These are phyloP conservation scores for Phytophthora ohioensis DNA, from an alignment of 352 stramenopile genomes.

Conservation along the genomic window DNA sequence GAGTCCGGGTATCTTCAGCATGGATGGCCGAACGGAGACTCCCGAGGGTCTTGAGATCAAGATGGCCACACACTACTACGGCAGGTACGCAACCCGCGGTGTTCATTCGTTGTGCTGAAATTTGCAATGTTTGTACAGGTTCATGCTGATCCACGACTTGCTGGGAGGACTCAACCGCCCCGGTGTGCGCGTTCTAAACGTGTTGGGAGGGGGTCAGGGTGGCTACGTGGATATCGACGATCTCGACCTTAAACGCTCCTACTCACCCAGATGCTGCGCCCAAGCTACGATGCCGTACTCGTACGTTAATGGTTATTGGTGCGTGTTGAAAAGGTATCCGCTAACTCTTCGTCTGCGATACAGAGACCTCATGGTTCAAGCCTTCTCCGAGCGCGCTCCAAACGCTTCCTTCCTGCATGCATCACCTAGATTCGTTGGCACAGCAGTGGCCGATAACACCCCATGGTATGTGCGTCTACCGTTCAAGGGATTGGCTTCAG, in stretches of 20 bases:
- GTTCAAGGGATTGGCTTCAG: conserved; percentile 2
- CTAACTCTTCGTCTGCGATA: not conserved
- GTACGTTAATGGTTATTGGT: conserved; percentile 3
- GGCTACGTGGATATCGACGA: conserved; percentile 17
- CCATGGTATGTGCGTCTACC: conserved; percentile 19
- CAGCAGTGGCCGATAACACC: not conserved
- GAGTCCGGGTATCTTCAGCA: conserved; percentile 6
- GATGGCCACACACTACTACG: conserved; percentile 30
- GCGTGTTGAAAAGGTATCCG: not conserved
- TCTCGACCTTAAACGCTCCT: conserved; percentile 23
- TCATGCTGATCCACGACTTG: conserved; percentile 27
- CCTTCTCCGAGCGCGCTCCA: conserved; percentile 20
- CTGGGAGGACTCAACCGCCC: conserved; percentile 22
- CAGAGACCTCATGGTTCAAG: conserved; percentile 28
- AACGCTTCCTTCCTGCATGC: conserved; percentile 27
- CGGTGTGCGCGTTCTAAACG: conserved; percentile 21
- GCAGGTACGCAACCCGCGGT: not conserved
- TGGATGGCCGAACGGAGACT: conserved; percentile 12
- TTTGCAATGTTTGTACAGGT: conserved; percentile 1
- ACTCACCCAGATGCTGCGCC: conserved; percentile 9
- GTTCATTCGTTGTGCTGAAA: not conserved
- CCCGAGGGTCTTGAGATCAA: conserved; percentile 16
- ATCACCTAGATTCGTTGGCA: conserved; percentile 15
- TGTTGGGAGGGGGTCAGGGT: conserved; percentile 13
- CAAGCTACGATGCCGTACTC: conserved; percentile 17